A percentile compares a stretch with the other conserved stretches of the same genome.
Evolutionary conservation across 2,329 filamentous ascomycete species (phyloP).

Genomic region (Fusarium agapanthi): DNA sequence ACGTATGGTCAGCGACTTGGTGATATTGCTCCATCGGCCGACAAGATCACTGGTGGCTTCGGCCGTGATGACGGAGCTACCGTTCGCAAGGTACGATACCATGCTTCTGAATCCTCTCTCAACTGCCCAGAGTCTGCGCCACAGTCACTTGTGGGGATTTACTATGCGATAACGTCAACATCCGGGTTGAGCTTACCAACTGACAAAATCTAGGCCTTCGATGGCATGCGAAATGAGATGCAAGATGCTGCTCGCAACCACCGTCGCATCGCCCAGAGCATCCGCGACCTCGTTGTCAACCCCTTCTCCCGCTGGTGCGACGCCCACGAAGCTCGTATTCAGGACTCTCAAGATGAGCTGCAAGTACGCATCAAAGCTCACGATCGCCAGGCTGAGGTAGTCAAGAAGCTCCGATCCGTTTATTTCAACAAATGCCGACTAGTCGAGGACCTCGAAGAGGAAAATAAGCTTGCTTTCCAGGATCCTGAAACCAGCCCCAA

Average conservation of each 20-base stretch:
- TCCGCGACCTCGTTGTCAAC: constrained; percentile 92
- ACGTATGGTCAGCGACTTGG: constrained; percentile 81
- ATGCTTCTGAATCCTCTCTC: background rate
- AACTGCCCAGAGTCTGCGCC: background rate
- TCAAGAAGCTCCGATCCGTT: constrained; percentile 91
- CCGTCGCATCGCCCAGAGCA: constrained; percentile 94
- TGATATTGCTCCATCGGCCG: constrained; percentile 83
- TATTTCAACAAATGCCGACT: constrained; percentile 99
- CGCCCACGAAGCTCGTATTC: constrained; percentile 87
- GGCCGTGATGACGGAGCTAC: constrained; percentile 93
- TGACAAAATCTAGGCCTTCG: constrained; percentile 74
- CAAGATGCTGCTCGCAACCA: constrained; percentile 88
- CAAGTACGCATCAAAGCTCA: constrained; percentile 91
- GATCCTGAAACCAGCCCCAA: constrained; percentile 79
- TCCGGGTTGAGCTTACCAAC: constrained; percentile 26
- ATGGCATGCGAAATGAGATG: constrained; percentile 93
- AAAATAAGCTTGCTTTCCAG: constrained; percentile 98
- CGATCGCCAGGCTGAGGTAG: constrained; percentile 87
- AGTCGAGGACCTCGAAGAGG: constrained; percentile 95
- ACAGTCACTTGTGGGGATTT: background rate
- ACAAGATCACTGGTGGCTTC: constrained; percentile 86
- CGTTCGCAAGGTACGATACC: constrained; percentile 78
- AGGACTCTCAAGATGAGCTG: constrained; percentile 94
- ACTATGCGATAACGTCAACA: background rate
- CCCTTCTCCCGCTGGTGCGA: constrained; percentile 98